Evolutionary conservation across 164 flowering plant genomes (phyloP).

Genomic region (Aristolochia contorta): DNA sequence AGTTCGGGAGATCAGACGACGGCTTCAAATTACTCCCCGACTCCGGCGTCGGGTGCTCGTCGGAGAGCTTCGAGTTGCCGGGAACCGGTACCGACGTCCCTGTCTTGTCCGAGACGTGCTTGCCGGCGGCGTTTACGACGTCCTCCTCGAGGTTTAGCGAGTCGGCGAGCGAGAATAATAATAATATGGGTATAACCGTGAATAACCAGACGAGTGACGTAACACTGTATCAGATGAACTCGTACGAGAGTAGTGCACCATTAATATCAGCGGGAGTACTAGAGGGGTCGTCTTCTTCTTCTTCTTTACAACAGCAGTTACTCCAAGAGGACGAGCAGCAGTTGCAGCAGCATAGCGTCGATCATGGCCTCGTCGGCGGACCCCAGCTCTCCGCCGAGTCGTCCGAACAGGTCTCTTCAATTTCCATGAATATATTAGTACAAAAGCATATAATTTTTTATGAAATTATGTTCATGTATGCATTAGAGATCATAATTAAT

Average conservation of each 20-base stretch:
- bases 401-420: not conserved
- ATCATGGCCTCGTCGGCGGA: not conserved
- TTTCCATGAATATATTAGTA: too few relatives aligned
- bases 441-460: too few relatives aligned
- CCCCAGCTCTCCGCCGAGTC: too few relatives aligned
- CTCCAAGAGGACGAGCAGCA: too few relatives aligned
- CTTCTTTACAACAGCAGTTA: too few relatives aligned
- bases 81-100: slow-evolving; percentile 17
- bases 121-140: too few relatives aligned
- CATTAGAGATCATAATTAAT: too few relatives aligned
- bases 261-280: too few relatives aligned
- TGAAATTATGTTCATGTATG: too few relatives aligned
- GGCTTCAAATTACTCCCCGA: slow-evolving; percentile 9
- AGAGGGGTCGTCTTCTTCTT: slow-evolving; percentile 7
- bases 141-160: slow-evolving; percentile 23
- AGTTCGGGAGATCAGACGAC: slow-evolving; percentile 25
- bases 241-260: slow-evolving; percentile 5
- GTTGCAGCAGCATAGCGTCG: too few relatives aligned
- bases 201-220: slow-evolving; percentile 18
- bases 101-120: slow-evolving; percentile 20
- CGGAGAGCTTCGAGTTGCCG: slow-evolving; percentile 22
- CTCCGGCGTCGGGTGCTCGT: slow-evolving; percentile 9
- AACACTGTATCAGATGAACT: slow-evolving; percentile 22
- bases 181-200: too few relatives aligned
- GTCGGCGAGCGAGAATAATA: slow-evolving; percentile 19